A percentile compares a stretch with the other conserved stretches of the same genome.
These are phyloP conservation scores for Filosporella fistucella DNA, from an alignment of 495 filamentous ascomycete species.

Conservation along the genomic window DNA sequence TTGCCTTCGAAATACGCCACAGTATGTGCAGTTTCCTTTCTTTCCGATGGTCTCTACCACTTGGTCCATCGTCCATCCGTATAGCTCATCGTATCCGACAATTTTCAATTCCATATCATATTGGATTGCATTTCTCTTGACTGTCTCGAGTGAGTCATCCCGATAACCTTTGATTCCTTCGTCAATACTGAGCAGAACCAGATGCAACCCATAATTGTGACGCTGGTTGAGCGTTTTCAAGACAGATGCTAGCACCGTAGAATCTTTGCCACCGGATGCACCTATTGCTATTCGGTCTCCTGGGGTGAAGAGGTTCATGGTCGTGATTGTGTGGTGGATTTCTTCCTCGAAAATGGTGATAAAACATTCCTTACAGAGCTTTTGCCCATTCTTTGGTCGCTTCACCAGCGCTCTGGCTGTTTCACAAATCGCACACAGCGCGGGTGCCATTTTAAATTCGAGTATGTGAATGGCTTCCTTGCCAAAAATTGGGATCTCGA, in stretches of 20 bases:
- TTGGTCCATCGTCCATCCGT: conserved; percentile 99
- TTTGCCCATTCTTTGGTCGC: conserved; percentile 87
- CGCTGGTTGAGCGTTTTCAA: conserved; percentile 92
- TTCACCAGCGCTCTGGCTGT: conserved; percentile 78
- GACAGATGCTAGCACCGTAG: conserved; percentile 90
- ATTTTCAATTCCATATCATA: conserved; percentile 89
- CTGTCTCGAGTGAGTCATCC: conserved; percentile 92
- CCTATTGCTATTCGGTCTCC: conserved; percentile 93
- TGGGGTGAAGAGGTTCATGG: conserved; percentile 69
- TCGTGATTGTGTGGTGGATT: conserved; percentile 85
- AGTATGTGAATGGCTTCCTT: neutral
- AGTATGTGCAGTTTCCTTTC: conserved; percentile 99
- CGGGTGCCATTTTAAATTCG: conserved; percentile 38
- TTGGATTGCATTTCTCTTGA: conserved; percentile 87
- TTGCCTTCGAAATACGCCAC: conserved; percentile 92
- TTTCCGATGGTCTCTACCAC: conserved; percentile 94
- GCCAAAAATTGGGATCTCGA: neutral
- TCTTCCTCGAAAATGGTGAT: conserved; percentile 83
- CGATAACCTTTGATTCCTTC: conserved; percentile 96
- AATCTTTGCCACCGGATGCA: conserved; percentile 96
- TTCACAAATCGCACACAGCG: conserved; percentile 70
- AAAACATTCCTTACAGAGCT: conserved; percentile 89
- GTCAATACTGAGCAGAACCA: conserved; percentile 87
- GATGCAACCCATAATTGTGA: conserved; percentile 78
- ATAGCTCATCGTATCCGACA: conserved; percentile 88